phyloP scores from a whole-genome alignment of 1,139 yeast species.

The Meyerozyma athensensis region DNA sequence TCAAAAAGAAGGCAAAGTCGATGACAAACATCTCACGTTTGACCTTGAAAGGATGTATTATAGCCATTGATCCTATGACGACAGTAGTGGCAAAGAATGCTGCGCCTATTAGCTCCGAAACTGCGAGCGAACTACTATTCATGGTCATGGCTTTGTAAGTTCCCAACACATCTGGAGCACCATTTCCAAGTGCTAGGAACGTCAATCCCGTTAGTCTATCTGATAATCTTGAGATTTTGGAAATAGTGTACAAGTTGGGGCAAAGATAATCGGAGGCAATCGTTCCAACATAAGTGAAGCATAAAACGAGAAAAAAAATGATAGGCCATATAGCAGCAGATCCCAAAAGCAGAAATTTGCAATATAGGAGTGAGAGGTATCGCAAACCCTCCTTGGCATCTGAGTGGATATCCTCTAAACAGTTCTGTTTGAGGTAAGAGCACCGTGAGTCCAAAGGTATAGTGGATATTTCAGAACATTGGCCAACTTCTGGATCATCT shows the following conservation, averaged over 20 bases:
- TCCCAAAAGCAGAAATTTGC: neutral
- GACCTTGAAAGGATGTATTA: conserved; percentile 62
- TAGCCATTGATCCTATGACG: conserved; percentile 71
- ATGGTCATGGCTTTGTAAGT: conserved; percentile 75
- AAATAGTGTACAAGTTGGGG: conserved; percentile 64
- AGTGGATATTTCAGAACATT: neutral
- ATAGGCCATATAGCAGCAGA: neutral
- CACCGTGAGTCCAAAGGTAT: conserved; percentile 1
- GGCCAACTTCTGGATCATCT: neutral
- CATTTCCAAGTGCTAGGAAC: conserved; percentile 84
- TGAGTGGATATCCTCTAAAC: neutral
- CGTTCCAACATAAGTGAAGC: conserved; percentile 62
- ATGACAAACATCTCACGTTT: conserved; percentile 46
- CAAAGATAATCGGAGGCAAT: conserved; percentile 75
- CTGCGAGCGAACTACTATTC: conserved; percentile 68
- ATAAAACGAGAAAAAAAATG: conserved; percentile 23
- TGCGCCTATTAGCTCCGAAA: conserved; percentile 87
- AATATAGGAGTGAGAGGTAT: neutral
- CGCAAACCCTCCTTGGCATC: neutral
- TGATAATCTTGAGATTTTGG: conserved; percentile 56
- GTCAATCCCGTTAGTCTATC: conserved; percentile 87
- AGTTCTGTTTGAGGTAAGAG: conserved; percentile 1
- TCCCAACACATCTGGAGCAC: conserved; percentile 84
- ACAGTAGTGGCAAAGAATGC: conserved; percentile 72
- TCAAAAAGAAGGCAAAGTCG: conserved; percentile 50